Percentiles rank a stretch among this genome's conserved stretches.
Evolutionary conservation across 768 basidiomycete genomes (phyloP).

Genomic region (Tylopilus sp.): DNA sequence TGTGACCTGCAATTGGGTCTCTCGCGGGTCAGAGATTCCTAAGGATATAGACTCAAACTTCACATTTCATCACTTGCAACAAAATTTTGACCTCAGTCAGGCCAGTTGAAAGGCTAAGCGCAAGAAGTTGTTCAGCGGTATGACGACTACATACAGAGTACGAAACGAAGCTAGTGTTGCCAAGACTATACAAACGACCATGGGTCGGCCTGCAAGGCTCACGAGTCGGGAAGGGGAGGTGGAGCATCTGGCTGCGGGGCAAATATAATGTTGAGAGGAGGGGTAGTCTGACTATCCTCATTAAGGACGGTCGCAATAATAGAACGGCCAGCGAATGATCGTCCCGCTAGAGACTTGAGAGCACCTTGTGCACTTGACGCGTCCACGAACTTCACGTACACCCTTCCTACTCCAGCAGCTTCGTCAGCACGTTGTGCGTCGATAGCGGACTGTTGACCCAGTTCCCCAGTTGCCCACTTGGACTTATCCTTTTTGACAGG

Average conservation of each 20-base stretch:
- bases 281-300: slow-evolving; percentile 83
- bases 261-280: slow-evolving; percentile 78
- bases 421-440: slow-evolving; percentile 79
- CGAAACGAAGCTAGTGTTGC: slow-evolving; percentile 17
- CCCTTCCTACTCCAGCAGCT: slow-evolving; percentile 89
- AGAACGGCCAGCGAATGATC: slow-evolving; percentile 81
- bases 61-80: no score
- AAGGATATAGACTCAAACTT: neutral
- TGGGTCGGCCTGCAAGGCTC: slow-evolving; percentile 2
- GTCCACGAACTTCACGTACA: slow-evolving; percentile 85
- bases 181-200: slow-evolving; percentile 9
- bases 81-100: neutral
- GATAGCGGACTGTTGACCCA: slow-evolving; percentile 53
- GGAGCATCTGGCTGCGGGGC: slow-evolving; percentile 81
- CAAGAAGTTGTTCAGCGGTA: slow-evolving; percentile 4
- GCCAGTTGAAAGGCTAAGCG: neutral
- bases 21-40: no score
- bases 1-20: no score
- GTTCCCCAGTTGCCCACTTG: slow-evolving; percentile 68
- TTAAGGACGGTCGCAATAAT: slow-evolving; percentile 82
- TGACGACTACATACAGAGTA: slow-evolving; percentile 20
- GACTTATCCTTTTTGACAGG: slow-evolving; percentile 84
- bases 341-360: slow-evolving; percentile 84
- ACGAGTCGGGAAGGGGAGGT: slow-evolving; percentile 60
- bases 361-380: slow-evolving; percentile 62